Percentiles rank a stretch among this genome's conserved stretches.
Conservation (phyloP, 306 rosid species). For the Corylus americana region DNA sequence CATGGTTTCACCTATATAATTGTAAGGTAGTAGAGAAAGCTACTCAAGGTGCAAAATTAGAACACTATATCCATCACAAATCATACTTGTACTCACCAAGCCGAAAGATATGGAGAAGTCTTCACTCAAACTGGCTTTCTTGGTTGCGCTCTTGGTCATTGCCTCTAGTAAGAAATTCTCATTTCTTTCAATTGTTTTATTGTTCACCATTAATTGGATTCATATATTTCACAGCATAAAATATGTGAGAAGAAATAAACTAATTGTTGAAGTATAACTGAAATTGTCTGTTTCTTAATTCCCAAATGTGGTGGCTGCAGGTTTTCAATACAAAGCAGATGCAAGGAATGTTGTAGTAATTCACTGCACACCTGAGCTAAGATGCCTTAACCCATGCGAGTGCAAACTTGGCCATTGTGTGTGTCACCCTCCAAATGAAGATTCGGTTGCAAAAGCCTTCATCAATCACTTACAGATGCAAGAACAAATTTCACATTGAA, state of each 20-base stretch:
- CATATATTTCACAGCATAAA: too few relatives aligned
- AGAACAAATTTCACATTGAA: too few relatives aligned
- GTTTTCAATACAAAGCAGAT: background rate
- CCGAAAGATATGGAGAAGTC: background rate
- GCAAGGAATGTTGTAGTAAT: background rate
- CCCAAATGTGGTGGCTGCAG: background rate
- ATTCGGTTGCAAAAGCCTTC: background rate
- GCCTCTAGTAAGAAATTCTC: background rate
- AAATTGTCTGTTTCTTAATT: too few relatives aligned
- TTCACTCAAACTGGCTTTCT: background rate
- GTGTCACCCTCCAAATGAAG: background rate
- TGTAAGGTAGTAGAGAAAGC: background rate
- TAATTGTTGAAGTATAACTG: too few relatives aligned
- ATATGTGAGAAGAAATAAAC: too few relatives aligned
- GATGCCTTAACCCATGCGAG: background rate
- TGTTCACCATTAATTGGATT: too few relatives aligned
- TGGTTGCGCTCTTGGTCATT: background rate
- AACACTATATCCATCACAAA: background rate
- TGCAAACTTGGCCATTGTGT: background rate
- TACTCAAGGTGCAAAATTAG: background rate
- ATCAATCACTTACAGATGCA: background rate
- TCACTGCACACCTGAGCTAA: background rate
- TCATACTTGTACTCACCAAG: background rate
- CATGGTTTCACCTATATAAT: too few relatives aligned
- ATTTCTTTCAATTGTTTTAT: too few relatives aligned